These are phyloP conservation scores for Boletales sp. DNA, from an alignment of 768 basidiomycete species.

Conservation along the genomic window DNA sequence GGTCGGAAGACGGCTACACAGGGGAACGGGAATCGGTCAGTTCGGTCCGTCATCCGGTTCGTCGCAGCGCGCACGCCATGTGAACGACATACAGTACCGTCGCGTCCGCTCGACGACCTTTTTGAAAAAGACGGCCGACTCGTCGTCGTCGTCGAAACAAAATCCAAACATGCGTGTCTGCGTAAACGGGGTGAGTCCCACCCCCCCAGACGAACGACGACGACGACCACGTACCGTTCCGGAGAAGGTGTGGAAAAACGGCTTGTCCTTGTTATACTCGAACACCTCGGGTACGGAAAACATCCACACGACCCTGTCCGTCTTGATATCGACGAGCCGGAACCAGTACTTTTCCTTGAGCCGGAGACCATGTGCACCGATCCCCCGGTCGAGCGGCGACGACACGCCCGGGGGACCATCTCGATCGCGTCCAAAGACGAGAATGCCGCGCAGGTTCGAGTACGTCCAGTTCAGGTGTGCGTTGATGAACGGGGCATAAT, in stretches of 20 bases:
- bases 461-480: slow-evolving; percentile 53
- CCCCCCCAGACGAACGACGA: neutral
- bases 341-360: slow-evolving; percentile 53
- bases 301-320: slow-evolving; percentile 63
- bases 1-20: slow-evolving; percentile 24
- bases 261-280: slow-evolving; percentile 78
- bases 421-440: slow-evolving; percentile 48
- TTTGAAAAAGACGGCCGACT: slow-evolving; percentile 57
- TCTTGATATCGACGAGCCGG: slow-evolving; percentile 54
- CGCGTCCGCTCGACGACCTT: slow-evolving; percentile 52
- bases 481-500: slow-evolving; percentile 53
- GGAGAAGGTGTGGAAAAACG: slow-evolving; percentile 90
- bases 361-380: slow-evolving; percentile 19
- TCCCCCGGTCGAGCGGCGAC: slow-evolving; percentile 19
- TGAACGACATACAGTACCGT: slow-evolving; percentile 34
- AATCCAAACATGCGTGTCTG: slow-evolving; percentile 49
- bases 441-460: slow-evolving; percentile 55
- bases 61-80: neutral
- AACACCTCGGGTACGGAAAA: slow-evolving; percentile 59
- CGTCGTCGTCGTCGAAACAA: slow-evolving; percentile 57
- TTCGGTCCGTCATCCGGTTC: neutral
- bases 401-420: slow-evolving; percentile 24
- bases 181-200: neutral
- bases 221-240: slow-evolving; percentile 64
- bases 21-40: too few species aligned